Percentiles rank a stretch among this genome's conserved stretches.
These are phyloP conservation scores for Tetrapisispora fleetii DNA, from an alignment of 805 yeast species.

Conservation along the genomic window DNA sequence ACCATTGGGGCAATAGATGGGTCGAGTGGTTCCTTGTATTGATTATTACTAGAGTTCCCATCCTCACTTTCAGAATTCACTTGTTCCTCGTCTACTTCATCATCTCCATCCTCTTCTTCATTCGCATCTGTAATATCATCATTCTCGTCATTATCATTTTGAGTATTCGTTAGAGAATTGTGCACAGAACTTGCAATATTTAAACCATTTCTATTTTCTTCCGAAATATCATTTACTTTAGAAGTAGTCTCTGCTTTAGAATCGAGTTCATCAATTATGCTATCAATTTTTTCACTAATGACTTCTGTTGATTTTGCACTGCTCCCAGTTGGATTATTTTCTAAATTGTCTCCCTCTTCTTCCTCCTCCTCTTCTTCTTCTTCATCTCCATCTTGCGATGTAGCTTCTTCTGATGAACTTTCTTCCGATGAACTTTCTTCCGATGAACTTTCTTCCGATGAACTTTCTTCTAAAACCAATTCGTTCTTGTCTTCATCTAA, in stretches of 20 bases:
- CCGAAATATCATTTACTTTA: not conserved
- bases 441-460: not conserved
- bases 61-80: constrained; percentile 2
- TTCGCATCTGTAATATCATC: not conserved
- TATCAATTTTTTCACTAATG: not conserved
- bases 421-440: not conserved
- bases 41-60: not conserved
- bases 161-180: not conserved
- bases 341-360: not conserved
- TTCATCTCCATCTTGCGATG: not conserved
- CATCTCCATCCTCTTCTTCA: constrained; percentile 1
- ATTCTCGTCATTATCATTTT: not conserved
- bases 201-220: not conserved
- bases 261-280: not conserved
- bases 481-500: constrained; percentile 2
- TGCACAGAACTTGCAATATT: not conserved
- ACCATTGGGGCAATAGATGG: constrained; percentile 11
- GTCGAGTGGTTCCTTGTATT: constrained; percentile 7
- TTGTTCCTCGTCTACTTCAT: constrained; percentile 2
- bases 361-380: not conserved
- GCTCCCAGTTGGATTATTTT: not conserved
- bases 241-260: not conserved
- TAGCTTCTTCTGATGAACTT: not conserved
- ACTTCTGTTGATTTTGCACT: not conserved
- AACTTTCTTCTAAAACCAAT: constrained; percentile 1